Percentiles rank a stretch among this genome's conserved stretches.
phyloP scores from a whole-genome alignment of 1,139 yeast genomes.

The Meyerozyma sp. region DNA sequence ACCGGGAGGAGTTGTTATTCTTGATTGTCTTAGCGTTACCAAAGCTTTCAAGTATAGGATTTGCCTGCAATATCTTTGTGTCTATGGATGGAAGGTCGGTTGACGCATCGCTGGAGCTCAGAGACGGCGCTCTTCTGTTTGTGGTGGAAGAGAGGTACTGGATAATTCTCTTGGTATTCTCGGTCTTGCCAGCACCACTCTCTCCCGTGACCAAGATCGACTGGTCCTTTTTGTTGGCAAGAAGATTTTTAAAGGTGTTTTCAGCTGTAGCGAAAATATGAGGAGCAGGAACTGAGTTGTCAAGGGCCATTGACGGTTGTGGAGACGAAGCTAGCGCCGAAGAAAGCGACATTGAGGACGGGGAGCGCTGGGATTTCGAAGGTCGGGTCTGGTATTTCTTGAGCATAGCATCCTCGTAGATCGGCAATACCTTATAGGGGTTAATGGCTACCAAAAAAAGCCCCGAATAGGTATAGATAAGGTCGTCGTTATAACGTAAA shows the following conservation, averaged over 20 bases:
- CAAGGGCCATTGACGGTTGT: conserved; percentile 9
- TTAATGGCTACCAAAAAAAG: conserved; percentile 92
- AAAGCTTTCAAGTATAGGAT: conserved; percentile 92
- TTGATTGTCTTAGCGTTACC: conserved; percentile 97
- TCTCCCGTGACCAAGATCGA: conserved; percentile 95
- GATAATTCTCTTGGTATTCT: conserved; percentile 91
- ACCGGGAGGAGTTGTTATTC: conserved; percentile 92
- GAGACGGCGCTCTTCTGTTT: conserved; percentile 1
- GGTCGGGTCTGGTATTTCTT: conserved; percentile 43
- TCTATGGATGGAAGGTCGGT: conserved; percentile 44
- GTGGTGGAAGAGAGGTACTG: conserved; percentile 79
- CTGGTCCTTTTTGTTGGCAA: conserved; percentile 71
- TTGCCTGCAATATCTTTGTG: conserved; percentile 83
- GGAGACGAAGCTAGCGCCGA: background rate
- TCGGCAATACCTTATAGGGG: conserved; percentile 77
- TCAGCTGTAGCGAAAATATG: conserved; percentile 93
- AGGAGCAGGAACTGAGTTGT: conserved; percentile 54
- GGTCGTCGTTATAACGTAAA: conserved; percentile 69
- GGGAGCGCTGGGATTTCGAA: conserved; percentile 14
- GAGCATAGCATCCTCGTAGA: conserved; percentile 61
- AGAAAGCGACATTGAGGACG: background rate
- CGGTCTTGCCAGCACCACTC: conserved; percentile 98
- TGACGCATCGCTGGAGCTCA: conserved; percentile 3
- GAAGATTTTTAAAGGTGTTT: conserved; percentile 73
- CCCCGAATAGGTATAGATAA: conserved; percentile 76